These are phyloP conservation scores for Chalaropsis thielavioides DNA, from an alignment of 2,329 filamentous ascomycete genomes.

Conservation along the genomic window DNA sequence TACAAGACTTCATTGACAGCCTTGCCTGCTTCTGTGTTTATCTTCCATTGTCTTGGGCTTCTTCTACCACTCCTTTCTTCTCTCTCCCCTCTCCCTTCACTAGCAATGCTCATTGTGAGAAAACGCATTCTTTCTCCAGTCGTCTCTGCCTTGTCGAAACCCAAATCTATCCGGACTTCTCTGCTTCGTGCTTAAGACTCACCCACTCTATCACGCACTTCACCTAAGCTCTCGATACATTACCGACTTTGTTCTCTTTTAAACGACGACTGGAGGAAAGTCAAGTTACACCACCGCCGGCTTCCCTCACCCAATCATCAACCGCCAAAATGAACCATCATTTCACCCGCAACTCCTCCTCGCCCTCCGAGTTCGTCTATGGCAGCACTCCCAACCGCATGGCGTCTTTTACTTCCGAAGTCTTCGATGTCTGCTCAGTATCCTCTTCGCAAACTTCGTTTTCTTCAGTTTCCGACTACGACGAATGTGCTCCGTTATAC, in stretches of 20 bases:
- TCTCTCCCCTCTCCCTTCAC: background rate
- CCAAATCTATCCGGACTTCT: background rate
- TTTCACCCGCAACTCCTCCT: conserved; percentile 31
- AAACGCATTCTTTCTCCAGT: conserved; percentile 8
- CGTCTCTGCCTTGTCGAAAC: conserved; percentile 11
- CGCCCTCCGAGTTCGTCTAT: conserved; percentile 35
- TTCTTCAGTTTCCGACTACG: conserved; percentile 56
- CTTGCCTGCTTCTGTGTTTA: background rate
- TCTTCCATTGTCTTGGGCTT: background rate
- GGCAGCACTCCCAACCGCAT: conserved; percentile 10
- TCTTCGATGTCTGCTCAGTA: conserved; percentile 24
- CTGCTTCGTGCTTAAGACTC: background rate
- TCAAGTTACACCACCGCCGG: conserved; percentile 22
- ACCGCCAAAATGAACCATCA: conserved; percentile 38
- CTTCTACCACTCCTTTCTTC: background rate
- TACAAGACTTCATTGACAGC: background rate
- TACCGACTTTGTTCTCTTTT: conserved; percentile 4
- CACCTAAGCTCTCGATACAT: background rate
- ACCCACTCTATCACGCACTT: background rate
- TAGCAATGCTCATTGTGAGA: conserved; percentile 14
- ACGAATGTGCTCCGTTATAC: conserved; percentile 53
- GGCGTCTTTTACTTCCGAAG: conserved; percentile 5
- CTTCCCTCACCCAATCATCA: conserved; percentile 22
- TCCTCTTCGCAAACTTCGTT: conserved; percentile 61
- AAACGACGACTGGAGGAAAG: conserved; percentile 41